Evolutionary conservation across 1,284 basidiomycete genomes (phyloP), one percentile per base, ranked within the genome.

Genomic region (Papiliotrema nemorosa): DNA sequence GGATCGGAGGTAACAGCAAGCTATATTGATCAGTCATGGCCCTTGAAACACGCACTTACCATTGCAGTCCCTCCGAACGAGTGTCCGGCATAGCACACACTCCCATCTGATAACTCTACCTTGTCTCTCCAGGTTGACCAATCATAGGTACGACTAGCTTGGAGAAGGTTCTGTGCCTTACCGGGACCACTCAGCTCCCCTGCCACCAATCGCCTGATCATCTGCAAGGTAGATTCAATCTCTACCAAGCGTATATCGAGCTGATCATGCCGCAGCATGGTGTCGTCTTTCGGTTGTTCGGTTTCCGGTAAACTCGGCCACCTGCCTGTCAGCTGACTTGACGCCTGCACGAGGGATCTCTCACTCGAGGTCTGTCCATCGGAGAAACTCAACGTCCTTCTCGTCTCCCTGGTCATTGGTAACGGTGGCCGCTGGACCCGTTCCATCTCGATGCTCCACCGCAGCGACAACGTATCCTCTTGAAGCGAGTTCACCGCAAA

Each of bases 391-490:
- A n/a, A 74, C 36, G n/a, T 67, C 59, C 37, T 55, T 69, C 16
- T 53, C 64, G 21, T 59, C 58, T 14, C 74, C 73, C 33, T 67
- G 57, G 35, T 60, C 63, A 31, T 64, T 58, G 24, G 64, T 72
- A 20, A 77, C 68, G 21, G 66, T 72, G 9, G 72, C 73, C 35
- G 70, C 73, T 5, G 78, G 74, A 24, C 74, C 73, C 0, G 77
- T 77, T 2, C 78, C 78, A 44, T 80, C 78, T 13, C 77, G 67
- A 50, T 79, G 79, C 54, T 80, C 79, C n/a, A 80, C 70, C 2
- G 75, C 77, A 12, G 70, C 75, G 2, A 80, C 78, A 49, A 78
- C 55, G 48, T 74, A 77, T n/a, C 77, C 76, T 22, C 73, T 62
- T 4, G 70, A 72, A 1, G 75, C 76, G 51, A 78, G 61, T 54